Evolutionary conservation across 257 asterid genomes (phyloP).

Genomic region (Solanum stenotomum): DNA sequence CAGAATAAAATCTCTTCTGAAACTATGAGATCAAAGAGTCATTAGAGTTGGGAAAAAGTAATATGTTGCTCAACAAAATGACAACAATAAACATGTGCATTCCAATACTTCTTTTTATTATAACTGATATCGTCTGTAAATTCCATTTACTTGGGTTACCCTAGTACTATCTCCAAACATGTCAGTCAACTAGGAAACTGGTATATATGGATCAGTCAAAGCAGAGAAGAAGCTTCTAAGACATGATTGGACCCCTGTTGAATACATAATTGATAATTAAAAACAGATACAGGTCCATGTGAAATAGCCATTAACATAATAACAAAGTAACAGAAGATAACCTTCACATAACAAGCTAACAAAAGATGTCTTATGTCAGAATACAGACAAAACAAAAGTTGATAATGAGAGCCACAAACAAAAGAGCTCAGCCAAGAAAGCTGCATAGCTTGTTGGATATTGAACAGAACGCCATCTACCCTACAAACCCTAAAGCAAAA

Average conservation of each 20-base stretch:
- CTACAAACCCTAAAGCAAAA: not conserved
- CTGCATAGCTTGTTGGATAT: not conserved
- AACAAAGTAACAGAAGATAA: not conserved
- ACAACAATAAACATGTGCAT: not conserved
- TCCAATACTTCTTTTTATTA: not conserved
- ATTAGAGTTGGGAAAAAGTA: not conserved
- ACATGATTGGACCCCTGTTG: not conserved
- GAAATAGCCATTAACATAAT: not conserved
- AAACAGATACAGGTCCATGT: not conserved
- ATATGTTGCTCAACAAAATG: not conserved
- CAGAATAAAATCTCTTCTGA: not conserved
- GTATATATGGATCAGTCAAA: not conserved
- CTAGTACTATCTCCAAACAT: not conserved
- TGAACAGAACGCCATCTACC: not conserved
- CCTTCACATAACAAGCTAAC: not conserved
- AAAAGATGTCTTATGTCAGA: not conserved
- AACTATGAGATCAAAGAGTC: not conserved
- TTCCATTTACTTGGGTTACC: not conserved
- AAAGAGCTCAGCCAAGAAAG: not conserved
- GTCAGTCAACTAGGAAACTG: not conserved
- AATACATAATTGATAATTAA: not conserved
- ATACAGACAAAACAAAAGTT: not conserved
- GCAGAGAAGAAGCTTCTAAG: not conserved
- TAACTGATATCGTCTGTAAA: not conserved
- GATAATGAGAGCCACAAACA: not conserved